These are phyloP conservation scores for Cynara cardunculus DNA, from an alignment of 129 eudicot species.

Conservation along the genomic window DNA sequence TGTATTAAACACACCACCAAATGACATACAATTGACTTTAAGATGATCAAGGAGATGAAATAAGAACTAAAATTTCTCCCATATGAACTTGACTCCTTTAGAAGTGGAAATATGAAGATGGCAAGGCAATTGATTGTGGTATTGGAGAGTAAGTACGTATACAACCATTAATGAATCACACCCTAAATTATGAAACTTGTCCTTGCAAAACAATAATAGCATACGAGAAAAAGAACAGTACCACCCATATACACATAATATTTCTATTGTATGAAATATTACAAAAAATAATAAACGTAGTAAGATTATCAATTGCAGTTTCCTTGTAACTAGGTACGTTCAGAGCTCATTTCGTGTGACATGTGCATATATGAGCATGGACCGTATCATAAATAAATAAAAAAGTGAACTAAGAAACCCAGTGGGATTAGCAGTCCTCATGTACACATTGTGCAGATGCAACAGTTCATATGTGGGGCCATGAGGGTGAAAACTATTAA, in stretches of 20 bases:
- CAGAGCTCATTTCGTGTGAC: background rate
- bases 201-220: conserved; percentile 16
- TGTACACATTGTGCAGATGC: background rate
- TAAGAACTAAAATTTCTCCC: background rate
- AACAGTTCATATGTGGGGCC: background rate
- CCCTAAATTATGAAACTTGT: conserved; percentile 8
- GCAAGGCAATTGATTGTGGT: conserved; percentile 1
- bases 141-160: conserved; percentile 15
- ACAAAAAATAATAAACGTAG: no score
- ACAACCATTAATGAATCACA: conserved; percentile 3
- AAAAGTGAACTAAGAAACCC: background rate
- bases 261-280: background rate
- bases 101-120: conserved; percentile 6
- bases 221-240: background rate
- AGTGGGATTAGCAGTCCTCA: background rate
- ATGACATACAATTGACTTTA: background rate
- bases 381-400: background rate
- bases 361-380: background rate
- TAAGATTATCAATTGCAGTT: background rate
- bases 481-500: no score
- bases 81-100: background rate
- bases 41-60: background rate
- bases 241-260: background rate
- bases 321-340: background rate
- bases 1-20: background rate